A percentile compares a stretch with the other conserved stretches of the same genome.
Conservation (phyloP, 768 basidiomycete species). For the Mycena belliarum region DNA sequence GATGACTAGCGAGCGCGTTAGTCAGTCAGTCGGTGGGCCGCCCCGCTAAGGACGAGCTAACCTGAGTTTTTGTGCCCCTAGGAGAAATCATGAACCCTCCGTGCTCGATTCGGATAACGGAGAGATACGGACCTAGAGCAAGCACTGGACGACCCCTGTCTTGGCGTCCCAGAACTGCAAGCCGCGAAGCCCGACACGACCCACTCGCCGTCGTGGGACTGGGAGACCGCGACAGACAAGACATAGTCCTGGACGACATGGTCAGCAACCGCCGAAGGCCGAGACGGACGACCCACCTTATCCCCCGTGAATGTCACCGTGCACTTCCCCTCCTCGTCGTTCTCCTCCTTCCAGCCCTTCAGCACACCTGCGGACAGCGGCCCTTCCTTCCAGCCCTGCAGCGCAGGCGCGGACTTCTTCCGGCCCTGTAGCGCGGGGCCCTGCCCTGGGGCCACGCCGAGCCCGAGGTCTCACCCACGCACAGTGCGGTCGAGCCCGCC, state of each 20-base stretch:
- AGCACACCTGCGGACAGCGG: conserved; percentile 26
- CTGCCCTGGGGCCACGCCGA: neutral
- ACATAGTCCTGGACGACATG: conserved; percentile 62
- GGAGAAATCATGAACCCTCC: neutral
- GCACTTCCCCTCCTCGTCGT: conserved; percentile 50
- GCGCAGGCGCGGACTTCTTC: conserved; percentile 23
- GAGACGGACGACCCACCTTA: conserved; percentile 63
- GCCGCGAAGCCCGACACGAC: conserved; percentile 79
- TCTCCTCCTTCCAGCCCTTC: conserved; percentile 55
- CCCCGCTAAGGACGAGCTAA: conserved; percentile 7
- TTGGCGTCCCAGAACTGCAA: conserved; percentile 77
- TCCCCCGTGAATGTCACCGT: conserved; percentile 89
- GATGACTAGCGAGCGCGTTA: conserved; percentile 24
- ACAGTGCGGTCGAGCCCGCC: conserved; percentile 53
- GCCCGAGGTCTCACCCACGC: conserved; percentile 18
- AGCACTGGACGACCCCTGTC: conserved; percentile 63
- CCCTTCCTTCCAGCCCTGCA: conserved; percentile 29
- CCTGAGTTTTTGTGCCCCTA: conserved; percentile 33
- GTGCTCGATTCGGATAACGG: no score
- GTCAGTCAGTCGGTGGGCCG: no score
- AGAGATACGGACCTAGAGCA: conserved; percentile 52
- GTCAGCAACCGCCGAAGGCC: neutral
- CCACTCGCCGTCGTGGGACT: conserved; percentile 79
- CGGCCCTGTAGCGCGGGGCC: conserved; percentile 15
- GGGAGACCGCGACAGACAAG: conserved; percentile 62